phyloP scores from a whole-genome alignment of 2,329 filamentous ascomycete genomes.

The Didymella keratinophila region DNA sequence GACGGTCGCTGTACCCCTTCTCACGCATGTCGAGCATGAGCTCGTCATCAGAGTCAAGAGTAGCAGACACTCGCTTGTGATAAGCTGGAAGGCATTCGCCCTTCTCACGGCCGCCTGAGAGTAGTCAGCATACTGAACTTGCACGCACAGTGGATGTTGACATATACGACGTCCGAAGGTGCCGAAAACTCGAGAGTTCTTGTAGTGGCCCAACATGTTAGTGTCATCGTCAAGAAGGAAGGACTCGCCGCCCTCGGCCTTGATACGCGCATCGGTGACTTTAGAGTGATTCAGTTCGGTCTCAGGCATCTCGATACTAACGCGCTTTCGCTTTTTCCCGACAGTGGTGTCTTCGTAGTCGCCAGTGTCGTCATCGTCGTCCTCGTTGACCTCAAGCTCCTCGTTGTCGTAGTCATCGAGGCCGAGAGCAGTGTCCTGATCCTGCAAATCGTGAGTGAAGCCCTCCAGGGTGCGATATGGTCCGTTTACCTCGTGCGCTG shows the following conservation, averaged over 20 bases:
- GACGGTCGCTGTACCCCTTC: slow-evolving; percentile 53
- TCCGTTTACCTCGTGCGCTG: slow-evolving; percentile 18
- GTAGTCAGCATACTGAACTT: background rate
- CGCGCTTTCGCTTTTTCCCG: slow-evolving; percentile 31
- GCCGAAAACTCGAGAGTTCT: slow-evolving; percentile 29
- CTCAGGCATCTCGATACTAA: slow-evolving; percentile 16
- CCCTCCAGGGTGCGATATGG: background rate
- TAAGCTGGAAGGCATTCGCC: slow-evolving; percentile 51
- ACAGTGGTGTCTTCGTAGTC: slow-evolving; percentile 13
- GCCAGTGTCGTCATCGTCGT: slow-evolving; percentile 19
- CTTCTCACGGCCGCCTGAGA: slow-evolving; percentile 16
- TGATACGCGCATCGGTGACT: slow-evolving; percentile 23
- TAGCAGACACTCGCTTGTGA: slow-evolving; percentile 52
- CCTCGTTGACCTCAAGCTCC: slow-evolving; percentile 15
- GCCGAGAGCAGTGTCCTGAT: slow-evolving; percentile 17
- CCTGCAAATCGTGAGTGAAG: slow-evolving; percentile 19
- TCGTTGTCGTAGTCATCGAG: slow-evolving; percentile 27
- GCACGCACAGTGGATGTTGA: background rate
- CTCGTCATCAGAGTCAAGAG: slow-evolving; percentile 59
- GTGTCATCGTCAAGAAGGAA: slow-evolving; percentile 37
- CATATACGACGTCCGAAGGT: slow-evolving; percentile 35
- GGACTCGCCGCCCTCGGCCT: slow-evolving; percentile 23
- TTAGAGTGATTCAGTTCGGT: slow-evolving; percentile 12
- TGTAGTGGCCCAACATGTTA: slow-evolving; percentile 4
- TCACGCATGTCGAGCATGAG: slow-evolving; percentile 56